These are phyloP conservation scores for Cucumis melo DNA, from an alignment of 306 rosid species.

Conservation along the genomic window DNA sequence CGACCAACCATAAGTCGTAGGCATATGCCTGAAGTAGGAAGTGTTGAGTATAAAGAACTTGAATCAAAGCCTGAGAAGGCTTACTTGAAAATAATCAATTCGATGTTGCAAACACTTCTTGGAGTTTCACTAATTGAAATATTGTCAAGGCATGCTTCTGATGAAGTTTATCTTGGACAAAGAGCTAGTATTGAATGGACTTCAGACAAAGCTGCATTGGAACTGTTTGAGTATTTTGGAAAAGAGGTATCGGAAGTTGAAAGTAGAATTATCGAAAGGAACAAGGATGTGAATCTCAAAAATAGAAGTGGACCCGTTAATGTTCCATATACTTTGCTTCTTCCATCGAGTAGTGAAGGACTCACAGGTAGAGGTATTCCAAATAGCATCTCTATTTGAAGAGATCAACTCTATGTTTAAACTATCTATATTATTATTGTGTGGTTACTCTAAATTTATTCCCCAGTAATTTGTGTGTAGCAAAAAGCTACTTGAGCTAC, in stretches of 20 bases:
- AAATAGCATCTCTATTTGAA: slow-evolving; percentile 43
- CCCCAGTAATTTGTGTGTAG: no score
- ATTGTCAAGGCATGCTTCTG: not conserved
- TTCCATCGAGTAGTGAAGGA: slow-evolving; percentile 40
- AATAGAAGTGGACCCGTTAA: slow-evolving; percentile 48
- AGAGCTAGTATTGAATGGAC: slow-evolving; percentile 58
- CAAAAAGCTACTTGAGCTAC: no score
- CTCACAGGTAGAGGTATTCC: slow-evolving; percentile 63
- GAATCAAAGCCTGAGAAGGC: not conserved
- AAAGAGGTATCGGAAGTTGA: slow-evolving; percentile 30
- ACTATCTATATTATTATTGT: no score
- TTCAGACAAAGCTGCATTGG: slow-evolving; percentile 25
- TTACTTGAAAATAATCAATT: no score
- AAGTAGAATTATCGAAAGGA: slow-evolving; percentile 16
- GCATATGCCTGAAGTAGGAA: not conserved
- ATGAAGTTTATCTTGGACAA: slow-evolving; percentile 56
- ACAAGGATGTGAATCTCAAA: slow-evolving; percentile 27
- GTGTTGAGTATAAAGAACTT: not conserved
- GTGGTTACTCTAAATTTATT: no score
- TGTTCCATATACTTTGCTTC: slow-evolving; percentile 49
- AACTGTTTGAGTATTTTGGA: slow-evolving; percentile 39
- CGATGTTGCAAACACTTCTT: not conserved
- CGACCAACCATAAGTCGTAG: not conserved
- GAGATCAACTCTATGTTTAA: no score
- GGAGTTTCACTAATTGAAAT: not conserved